Evolutionary conservation across 73 alveolate genomes (phyloP).

Genomic region (Paramecium tetraurelia): DNA sequence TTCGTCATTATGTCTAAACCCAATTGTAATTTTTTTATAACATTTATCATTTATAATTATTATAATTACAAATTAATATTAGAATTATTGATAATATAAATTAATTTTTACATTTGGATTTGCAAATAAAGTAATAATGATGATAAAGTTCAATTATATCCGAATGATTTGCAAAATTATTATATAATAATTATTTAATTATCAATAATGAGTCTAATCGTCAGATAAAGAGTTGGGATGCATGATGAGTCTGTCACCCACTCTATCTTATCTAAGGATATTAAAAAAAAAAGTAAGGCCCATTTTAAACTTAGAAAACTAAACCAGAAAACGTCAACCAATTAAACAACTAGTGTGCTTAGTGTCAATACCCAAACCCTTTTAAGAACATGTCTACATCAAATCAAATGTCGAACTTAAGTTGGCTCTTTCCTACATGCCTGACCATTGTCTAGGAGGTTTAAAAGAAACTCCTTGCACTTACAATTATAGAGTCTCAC

Average conservation of each 20-base stretch:
- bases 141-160: neutral
- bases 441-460: constrained; percentile 22
- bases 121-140: neutral
- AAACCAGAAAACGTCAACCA: neutral
- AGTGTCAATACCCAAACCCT: neutral
- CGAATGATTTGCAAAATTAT: neutral
- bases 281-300: neutral
- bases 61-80: neutral
- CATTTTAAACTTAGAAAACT: neutral
- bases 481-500: constrained; percentile 32
- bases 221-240: constrained; percentile 31
- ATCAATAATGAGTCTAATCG: neutral
- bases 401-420: constrained; percentile 19
- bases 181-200: neutral
- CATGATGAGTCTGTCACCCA: neutral
- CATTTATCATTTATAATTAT: neutral
- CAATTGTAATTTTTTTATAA: neutral
- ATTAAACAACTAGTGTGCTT: neutral
- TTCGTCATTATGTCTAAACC: neutral
- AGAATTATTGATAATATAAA: neutral
- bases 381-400: neutral
- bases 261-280: neutral
- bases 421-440: constrained; percentile 16
- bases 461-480: constrained; percentile 37
- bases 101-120: neutral